These are phyloP conservation scores for Thermoascus crustaceus DNA, from an alignment of 2,329 filamentous ascomycete genomes.

Conservation along the genomic window DNA sequence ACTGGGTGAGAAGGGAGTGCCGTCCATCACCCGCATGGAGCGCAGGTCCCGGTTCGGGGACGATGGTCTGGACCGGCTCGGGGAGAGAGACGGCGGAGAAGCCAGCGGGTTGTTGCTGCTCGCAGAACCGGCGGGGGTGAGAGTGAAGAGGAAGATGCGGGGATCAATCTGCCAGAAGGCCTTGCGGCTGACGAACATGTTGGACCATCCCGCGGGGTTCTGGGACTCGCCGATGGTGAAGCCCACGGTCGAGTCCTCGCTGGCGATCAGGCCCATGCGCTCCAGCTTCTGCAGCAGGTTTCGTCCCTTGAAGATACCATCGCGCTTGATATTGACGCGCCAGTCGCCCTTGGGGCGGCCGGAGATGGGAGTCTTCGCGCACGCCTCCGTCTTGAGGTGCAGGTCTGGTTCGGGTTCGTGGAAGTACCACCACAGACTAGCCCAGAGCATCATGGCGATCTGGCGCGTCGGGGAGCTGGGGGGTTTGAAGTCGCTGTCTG, in stretches of 20 bases:
- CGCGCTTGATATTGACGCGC: constrained; percentile 73
- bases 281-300: constrained; percentile 85
- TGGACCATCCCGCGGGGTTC: constrained; percentile 58
- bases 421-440: constrained; percentile 95
- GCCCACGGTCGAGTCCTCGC: constrained; percentile 67
- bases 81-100: constrained; percentile 44
- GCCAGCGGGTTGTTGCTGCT: neutral
- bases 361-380: constrained; percentile 55
- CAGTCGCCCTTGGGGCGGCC: constrained; percentile 79
- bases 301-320: constrained; percentile 78
- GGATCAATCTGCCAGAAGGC: constrained; percentile 91
- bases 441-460: constrained; percentile 95
- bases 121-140: constrained; percentile 57
- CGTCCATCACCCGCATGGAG: neutral
- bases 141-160: constrained; percentile 77
- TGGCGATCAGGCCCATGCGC: constrained; percentile 78
- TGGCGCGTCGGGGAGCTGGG: constrained; percentile 74
- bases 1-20: constrained; percentile 8
- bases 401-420: constrained; percentile 69
- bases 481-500: constrained; percentile 69
- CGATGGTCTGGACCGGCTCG: constrained; percentile 42
- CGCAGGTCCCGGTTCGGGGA: constrained; percentile 39
- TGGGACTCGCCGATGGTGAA: constrained; percentile 51
- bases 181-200: constrained; percentile 72
- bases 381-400: constrained; percentile 54